Evolutionary conservation across 2,329 filamentous ascomycete species (phyloP), one percentile per base, ranked within the genome.

Genomic region (Elsinoe fawcettii): DNA sequence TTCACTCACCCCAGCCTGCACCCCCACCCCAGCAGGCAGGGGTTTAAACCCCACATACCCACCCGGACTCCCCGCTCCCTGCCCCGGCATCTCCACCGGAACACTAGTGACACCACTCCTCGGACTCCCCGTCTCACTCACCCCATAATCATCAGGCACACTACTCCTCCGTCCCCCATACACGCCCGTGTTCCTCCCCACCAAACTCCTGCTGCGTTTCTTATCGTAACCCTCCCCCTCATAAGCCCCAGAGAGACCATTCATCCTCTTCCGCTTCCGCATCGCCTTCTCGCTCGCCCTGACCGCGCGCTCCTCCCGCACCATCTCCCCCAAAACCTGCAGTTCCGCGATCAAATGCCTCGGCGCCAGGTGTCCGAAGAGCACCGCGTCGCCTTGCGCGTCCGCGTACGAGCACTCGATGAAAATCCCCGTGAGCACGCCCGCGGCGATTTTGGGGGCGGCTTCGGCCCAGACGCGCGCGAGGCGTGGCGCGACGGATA

Each of bases 341-440:
- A 99, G 76, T 71, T 99, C 93, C 46, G 87, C 81, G 22, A 92
- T 82, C 11, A 99, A 73, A 68, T 90, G 93, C 0, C 84, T 78
- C 0, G 93, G 93, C 36, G 89, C 88, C 12, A 99, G 76, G 65
- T 99, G 93, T 0, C 93, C 93, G 63, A 90, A 99, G 0, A 99
- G 77, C 0, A 85, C 81, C 51, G 87, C 84, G 60, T 93, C 85
- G 20, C 82, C 79, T 65, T 90, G 86, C 6, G 82, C 81, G 69
- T 96, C 86, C 60, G 90, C 87, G 70, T 92, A 99, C 60, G 89
- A 95, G 71, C 92, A 97, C 75, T 99, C 93, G 64, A 99, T 95
- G 67, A 97, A 92, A 11, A 99, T 87, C 9, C 86, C 92, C 0
- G 79, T 80, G 0, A 99, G 78, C 3, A 80, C 77, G 1, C 89